These are phyloP conservation scores for Chiua virens DNA, from an alignment of 768 basidiomycete genomes.

Conservation along the genomic window DNA sequence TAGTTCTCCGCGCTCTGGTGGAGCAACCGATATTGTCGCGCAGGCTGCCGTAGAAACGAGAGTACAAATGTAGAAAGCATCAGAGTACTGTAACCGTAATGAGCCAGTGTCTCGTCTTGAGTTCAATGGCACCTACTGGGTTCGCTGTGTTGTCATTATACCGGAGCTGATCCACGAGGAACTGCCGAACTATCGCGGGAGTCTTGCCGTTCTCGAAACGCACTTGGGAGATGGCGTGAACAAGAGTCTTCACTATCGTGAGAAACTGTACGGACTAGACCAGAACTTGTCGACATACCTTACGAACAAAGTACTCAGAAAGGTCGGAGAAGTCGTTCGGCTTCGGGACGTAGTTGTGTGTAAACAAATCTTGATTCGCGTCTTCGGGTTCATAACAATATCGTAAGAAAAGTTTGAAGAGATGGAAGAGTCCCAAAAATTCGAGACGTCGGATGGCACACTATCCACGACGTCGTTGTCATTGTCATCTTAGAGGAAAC, in stretches of 20 bases:
- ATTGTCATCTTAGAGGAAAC: constrained; percentile 7
- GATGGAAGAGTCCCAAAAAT: constrained; percentile 89
- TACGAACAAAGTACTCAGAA: constrained; percentile 91
- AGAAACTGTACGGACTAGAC: constrained; percentile 1
- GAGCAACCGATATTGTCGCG: constrained; percentile 70
- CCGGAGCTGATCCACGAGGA: constrained; percentile 88
- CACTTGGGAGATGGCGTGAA: constrained; percentile 82
- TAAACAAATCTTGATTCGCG: constrained; percentile 76
- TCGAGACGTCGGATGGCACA: constrained; percentile 82
- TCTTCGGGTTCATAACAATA: constrained; percentile 91
- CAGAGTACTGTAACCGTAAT: constrained; percentile 64
- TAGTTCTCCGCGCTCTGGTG: constrained; percentile 81
- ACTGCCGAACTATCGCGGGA: constrained; percentile 79
- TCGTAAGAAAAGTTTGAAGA: constrained; percentile 91
- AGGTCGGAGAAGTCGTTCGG: constrained; percentile 94
- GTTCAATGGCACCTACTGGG: constrained; percentile 50
- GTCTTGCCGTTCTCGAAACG: constrained; percentile 88
- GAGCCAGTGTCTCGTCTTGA: not conserved
- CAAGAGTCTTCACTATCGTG: constrained; percentile 52
- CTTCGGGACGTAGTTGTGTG: constrained; percentile 87
- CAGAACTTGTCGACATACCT: constrained; percentile 47
- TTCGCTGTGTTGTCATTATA: constrained; percentile 96
- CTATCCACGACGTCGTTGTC: constrained; percentile 40
- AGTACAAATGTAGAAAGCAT: constrained; percentile 86
- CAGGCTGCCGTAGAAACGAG: constrained; percentile 82